Conservation (phyloP, 768 basidiomycete species). For the Tephrocybe sp. region DNA sequence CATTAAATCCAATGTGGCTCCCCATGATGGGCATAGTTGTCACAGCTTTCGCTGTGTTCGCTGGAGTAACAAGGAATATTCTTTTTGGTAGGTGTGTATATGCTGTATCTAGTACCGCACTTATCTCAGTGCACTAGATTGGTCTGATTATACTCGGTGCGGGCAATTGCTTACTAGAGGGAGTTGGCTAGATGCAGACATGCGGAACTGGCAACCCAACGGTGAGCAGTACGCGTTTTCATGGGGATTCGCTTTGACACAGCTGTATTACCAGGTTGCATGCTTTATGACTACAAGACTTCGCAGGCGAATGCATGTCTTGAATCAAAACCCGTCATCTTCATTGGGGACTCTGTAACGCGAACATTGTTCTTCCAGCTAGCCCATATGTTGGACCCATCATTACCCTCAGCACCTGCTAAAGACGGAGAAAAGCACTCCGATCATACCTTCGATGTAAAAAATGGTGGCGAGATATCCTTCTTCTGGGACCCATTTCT, state of each 20-base stretch:
- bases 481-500: constrained; percentile 90
- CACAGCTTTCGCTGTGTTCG: constrained; percentile 32
- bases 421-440: constrained; percentile 66
- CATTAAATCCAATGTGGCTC: constrained; percentile 39
- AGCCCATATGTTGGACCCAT: constrained; percentile 56
- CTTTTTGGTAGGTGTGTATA: constrained; percentile 19
- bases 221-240: constrained; percentile 40
- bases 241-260: constrained; percentile 7
- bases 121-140: constrained; percentile 43
- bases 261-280: constrained; percentile 58
- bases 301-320: constrained; percentile 55
- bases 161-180: constrained; percentile 67
- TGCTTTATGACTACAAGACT: constrained; percentile 64
- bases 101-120: background rate
- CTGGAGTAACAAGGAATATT: constrained; percentile 37
- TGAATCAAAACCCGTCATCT: constrained; percentile 58
- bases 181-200: constrained; percentile 69
- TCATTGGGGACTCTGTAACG: constrained; percentile 85
- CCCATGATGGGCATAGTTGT: constrained; percentile 37
- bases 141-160: constrained; percentile 72
- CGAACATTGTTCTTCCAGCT: constrained; percentile 78
- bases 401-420: constrained; percentile 47
- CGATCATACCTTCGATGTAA: constrained; percentile 51
- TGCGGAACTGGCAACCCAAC: constrained; percentile 84
- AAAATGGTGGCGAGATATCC: constrained; percentile 43